phyloP scores from a whole-genome alignment of 495 filamentous ascomycete species.

The Neurospora tetraspora region DNA sequence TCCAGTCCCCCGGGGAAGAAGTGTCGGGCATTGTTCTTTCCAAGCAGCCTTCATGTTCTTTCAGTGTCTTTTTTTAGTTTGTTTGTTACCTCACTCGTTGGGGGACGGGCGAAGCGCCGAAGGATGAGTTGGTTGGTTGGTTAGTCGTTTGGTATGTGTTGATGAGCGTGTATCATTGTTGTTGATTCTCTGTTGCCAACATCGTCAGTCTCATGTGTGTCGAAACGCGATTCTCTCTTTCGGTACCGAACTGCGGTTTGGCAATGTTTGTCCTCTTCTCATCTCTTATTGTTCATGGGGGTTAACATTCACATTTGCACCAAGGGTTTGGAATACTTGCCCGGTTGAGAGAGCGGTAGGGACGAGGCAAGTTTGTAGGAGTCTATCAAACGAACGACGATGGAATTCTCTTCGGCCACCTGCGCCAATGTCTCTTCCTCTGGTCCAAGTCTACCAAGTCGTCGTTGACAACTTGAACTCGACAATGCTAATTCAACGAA shows the following conservation, averaged over 20 bases:
- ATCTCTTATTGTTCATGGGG: background rate
- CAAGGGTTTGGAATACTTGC: background rate
- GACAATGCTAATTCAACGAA: too few species aligned
- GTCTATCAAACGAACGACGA: background rate
- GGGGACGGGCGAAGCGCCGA: background rate
- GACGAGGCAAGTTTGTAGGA: background rate
- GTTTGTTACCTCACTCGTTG: background rate
- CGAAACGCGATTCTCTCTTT: background rate
- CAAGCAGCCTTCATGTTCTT: background rate
- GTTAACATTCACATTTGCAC: background rate
- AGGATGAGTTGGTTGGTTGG: background rate
- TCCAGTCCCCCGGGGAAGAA: background rate
- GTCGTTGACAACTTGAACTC: background rate
- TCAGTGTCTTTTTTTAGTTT: background rate
- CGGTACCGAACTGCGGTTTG: background rate
- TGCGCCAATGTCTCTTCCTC: background rate
- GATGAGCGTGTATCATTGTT: background rate
- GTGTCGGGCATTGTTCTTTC: background rate
- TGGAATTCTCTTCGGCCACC: background rate
- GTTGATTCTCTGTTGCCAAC: background rate
- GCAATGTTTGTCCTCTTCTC: background rate
- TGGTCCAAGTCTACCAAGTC: background rate
- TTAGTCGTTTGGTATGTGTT: background rate
- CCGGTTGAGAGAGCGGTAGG: background rate
- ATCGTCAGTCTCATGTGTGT: background rate